Evolutionary conservation across 306 rosid genomes (phyloP), one percentile per base, ranked within the genome.

Genomic region (Prunus davidiana): DNA sequence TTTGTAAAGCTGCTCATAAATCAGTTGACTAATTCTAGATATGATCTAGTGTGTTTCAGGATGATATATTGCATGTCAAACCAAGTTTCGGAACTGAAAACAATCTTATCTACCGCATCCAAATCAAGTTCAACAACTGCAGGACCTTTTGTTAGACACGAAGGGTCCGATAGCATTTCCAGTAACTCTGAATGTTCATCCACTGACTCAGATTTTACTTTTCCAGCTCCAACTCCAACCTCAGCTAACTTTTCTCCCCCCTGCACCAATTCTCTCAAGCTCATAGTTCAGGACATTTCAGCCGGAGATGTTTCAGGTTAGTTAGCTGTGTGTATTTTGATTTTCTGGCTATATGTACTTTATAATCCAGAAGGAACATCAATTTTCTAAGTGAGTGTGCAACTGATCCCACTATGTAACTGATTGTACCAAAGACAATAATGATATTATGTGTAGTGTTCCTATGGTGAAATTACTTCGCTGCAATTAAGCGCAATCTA

Each of bases 31-130:
- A 89, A 90, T 89, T 74, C 86, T 77, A 82, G 76, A 87, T 86
- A 88, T 89, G 89, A 86, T 79, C 81, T 89, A 86, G 95, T 87
- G 90, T 89, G 94, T 94, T 81, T 83, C 96, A 94, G 98, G 98
- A 94, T 94, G 98, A 89, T 91, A 82, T 82, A 82, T 78, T 86
- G 86, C 88, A 82, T 90, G 93, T 89, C 93, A 80, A 89, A 77
- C 84, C 97, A 91, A 91, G 93, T 94, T 75, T 84, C 91, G 68
- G 97, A 89, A 78, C 86, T 94, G 88, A 91, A 87, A 86, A 86
- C 46, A 76, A 86, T 87, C 67, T 79, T 90, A 81, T 73, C 82
- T 80, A 83, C 98, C 73, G 85, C 93, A 25, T 87, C 94, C 78
- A 86, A 87, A 67, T 85, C 86, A 83, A 86, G 87, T 82, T 87